Conservation (phyloP, 2,329 filamentous ascomycete genomes). For the Scedosporium dehoogii region DNA sequence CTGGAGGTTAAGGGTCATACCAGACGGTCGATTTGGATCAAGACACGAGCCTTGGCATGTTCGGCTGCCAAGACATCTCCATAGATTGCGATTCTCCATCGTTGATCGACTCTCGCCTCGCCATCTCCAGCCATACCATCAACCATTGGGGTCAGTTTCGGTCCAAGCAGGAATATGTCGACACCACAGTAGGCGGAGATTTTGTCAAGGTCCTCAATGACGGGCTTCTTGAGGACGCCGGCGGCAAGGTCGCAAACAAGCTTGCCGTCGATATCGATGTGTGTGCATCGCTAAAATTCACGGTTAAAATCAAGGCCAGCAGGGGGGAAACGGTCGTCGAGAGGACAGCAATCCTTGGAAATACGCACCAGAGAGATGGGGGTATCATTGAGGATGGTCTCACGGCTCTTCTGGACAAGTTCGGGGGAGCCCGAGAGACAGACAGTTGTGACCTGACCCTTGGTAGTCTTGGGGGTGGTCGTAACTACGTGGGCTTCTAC, state of each 20-base stretch:
- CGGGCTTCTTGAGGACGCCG: constrained; percentile 61
- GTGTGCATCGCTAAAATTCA: constrained; percentile 66
- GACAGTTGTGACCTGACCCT: constrained; percentile 71
- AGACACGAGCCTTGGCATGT: constrained; percentile 88
- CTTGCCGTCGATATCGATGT: constrained; percentile 85
- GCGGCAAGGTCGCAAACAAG: constrained; percentile 67
- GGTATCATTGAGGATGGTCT: constrained; percentile 82
- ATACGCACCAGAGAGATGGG: constrained; percentile 77
- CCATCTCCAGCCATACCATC: constrained; percentile 66
- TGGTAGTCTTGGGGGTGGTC: constrained; percentile 63
- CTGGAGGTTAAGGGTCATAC: constrained; percentile 32
- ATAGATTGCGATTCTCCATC: constrained; percentile 88
- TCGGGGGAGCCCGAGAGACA: constrained; percentile 84
- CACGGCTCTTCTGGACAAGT: constrained; percentile 78
- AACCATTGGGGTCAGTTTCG: constrained; percentile 73
- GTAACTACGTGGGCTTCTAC: constrained; percentile 79
- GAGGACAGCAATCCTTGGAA: constrained; percentile 13
- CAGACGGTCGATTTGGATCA: constrained; percentile 96
- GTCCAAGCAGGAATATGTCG: constrained; percentile 90
- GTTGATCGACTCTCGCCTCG: constrained; percentile 77
- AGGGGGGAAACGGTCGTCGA: constrained; percentile 8
- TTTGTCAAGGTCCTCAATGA: constrained; percentile 77
- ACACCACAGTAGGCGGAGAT: constrained; percentile 84
- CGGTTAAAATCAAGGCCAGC: not conserved
- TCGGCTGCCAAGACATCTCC: constrained; percentile 92